Conservation (phyloP, 345 rosid species). For the Mangifera indica region DNA sequence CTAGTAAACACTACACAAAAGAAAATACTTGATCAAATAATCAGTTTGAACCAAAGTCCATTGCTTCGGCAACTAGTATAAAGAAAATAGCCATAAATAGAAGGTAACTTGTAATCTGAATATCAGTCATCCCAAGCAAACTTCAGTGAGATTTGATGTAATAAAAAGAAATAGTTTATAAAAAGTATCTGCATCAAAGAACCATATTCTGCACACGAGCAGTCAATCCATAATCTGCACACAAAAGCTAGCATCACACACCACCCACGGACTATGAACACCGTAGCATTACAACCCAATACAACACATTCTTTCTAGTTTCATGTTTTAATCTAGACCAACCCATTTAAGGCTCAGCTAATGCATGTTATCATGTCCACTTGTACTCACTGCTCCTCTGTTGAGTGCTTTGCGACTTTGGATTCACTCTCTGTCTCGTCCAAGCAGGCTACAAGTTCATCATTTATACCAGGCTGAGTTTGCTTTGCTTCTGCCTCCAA, state of each 20-base stretch:
- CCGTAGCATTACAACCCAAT: neutral
- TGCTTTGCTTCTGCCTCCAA: neutral
- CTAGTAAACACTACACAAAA: neutral
- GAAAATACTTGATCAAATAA: neutral
- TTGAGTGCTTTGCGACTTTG: neutral
- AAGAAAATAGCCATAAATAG: neutral
- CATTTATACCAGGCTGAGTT: neutral
- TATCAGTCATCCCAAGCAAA: neutral
- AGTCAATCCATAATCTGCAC: constrained; percentile 11
- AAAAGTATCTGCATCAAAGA: neutral
- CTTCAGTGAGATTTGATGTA: neutral
- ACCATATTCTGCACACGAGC: too few species aligned
- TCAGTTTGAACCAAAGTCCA: neutral
- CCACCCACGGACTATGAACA: neutral
- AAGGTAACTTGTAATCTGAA: constrained; percentile 1
- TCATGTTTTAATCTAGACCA: neutral
- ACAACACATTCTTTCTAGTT: constrained; percentile 4
- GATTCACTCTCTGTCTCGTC: constrained; percentile 12
- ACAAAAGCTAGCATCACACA: neutral
- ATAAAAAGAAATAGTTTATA: neutral
- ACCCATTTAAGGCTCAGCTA: neutral
- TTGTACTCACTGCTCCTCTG: neutral
- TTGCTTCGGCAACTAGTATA: neutral
- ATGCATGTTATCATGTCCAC: neutral
- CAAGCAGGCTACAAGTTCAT: neutral